Evolutionary conservation across 2,329 filamentous ascomycete species (phyloP), one percentile per base, ranked within the genome.

Genomic region (Ophiocordyceps australis): DNA sequence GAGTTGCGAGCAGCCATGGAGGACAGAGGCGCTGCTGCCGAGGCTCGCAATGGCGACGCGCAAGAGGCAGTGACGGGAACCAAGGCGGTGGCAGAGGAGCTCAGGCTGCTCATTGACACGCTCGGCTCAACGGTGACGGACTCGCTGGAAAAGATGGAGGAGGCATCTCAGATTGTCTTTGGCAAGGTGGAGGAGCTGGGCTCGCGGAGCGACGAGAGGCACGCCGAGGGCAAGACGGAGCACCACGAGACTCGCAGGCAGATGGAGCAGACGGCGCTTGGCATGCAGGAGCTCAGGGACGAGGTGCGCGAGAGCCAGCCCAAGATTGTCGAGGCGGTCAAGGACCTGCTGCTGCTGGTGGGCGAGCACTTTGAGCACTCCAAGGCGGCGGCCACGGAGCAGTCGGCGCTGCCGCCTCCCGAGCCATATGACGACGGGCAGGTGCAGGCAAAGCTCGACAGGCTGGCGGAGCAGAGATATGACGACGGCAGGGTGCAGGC

Each of bases 321-420:
- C 2, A 78, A 91, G 52, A 78, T 95, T 36, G 65, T 94, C 30
- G 74, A 86, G 27, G 70, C 79, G 0, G 69, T 98, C 35, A 77
- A 82, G 39, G 80, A 94, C 39, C 72, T 95, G n/a, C 62, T 91
- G 20, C 59, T 71, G 7, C 62, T 91, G 14, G 79, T 93, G 28
- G 76, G 72, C 14, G 70, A 91, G 43, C 85, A 95, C 45, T 93
- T 78, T 40, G 82, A 92, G 38, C 80, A 92, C 43, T 78, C 82
- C 10, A 82, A 85, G 49, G 62, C 66, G 23, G 65, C 74, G 1
- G 54, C 59, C 1, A 59, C 49, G 6, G 55, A 59, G 4, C 59
- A 62, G n/a, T 55, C 62, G 15, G 54, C 73, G 28, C 54, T 74
- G 3, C 63, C 65, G 0, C 46, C 57, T 0, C 50, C 52, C 2